These are phyloP conservation scores for Brassica balearica DNA, from an alignment of 441 rosid species.

Conservation along the genomic window DNA sequence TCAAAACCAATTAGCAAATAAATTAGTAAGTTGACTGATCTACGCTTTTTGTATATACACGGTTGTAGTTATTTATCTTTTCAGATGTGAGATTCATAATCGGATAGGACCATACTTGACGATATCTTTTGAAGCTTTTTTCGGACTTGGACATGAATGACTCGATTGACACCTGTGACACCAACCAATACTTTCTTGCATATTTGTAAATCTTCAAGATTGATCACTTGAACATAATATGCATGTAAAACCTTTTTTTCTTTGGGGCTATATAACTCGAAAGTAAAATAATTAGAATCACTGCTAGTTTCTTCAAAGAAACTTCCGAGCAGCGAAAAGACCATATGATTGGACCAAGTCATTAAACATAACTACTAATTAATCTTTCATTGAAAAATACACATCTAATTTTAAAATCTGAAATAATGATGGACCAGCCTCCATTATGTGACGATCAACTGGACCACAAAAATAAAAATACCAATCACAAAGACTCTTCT, in stretches of 20 bases:
- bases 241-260: background rate
- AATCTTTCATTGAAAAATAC: background rate
- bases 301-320: background rate
- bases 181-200: background rate
- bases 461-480: background rate
- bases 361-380: background rate
- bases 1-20: background rate
- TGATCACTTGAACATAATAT: background rate
- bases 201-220: background rate
- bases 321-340: conserved; percentile 6
- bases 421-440: background rate
- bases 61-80: background rate
- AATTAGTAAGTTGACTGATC: background rate
- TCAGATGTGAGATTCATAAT: background rate
- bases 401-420: background rate
- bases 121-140: background rate
- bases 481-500: conserved; percentile 2
- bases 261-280: background rate
- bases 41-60: background rate
- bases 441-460: background rate
- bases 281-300: background rate
- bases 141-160: background rate
- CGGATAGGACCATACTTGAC: background rate
- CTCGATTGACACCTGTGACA: background rate
- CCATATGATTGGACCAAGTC: conserved; percentile 32